Evolutionary conservation across 2,329 filamentous ascomycete genomes (phyloP).

Genomic region (Pseudogymnoascus sp.): DNA sequence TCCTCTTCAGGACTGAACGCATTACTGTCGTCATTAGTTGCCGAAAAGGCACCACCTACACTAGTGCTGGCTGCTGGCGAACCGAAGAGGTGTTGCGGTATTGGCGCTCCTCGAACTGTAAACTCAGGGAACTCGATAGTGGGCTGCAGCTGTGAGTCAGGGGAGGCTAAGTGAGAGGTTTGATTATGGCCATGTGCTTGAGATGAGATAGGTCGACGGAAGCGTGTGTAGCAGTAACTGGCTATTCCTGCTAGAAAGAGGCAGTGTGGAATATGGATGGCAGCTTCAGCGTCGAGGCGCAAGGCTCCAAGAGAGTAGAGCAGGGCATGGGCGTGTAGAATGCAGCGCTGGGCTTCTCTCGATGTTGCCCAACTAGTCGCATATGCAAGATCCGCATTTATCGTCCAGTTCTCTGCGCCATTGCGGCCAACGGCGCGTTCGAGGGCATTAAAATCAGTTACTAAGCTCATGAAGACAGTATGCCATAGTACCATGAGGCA

Average conservation of each 20-base stretch:
- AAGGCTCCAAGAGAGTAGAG: slow-evolving; percentile 13
- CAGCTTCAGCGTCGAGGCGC: slow-evolving; percentile 14
- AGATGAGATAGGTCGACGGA: slow-evolving; percentile 5
- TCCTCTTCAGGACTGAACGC: background rate
- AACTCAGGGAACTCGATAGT: slow-evolving; percentile 11
- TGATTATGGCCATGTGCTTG: background rate
- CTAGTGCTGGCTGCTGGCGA: background rate
- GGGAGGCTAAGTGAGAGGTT: background rate
- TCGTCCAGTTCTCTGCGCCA: background rate
- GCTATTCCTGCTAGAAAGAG: slow-evolving; percentile 15
- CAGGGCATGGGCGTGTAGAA: slow-evolving; percentile 16
- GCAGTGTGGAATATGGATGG: slow-evolving; percentile 16
- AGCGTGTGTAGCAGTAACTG: slow-evolving; percentile 13
- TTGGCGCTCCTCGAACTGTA: background rate
- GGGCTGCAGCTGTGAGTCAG: background rate
- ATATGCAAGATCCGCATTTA: background rate
- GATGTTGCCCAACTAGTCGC: slow-evolving; percentile 13
- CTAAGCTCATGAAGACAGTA: slow-evolving; percentile 17
- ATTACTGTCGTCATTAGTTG: background rate
- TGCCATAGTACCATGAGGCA: slow-evolving; percentile 19
- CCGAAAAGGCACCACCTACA: background rate
- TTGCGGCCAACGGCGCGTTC: slow-evolving; percentile 17
- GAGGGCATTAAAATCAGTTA: slow-evolving; percentile 16
- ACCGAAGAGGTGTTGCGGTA: slow-evolving; percentile 12
- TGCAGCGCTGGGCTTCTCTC: slow-evolving; percentile 14